Evolutionary conservation across 2,329 filamentous ascomycete species (phyloP).

Genomic region (Cladosporium sp.): DNA sequence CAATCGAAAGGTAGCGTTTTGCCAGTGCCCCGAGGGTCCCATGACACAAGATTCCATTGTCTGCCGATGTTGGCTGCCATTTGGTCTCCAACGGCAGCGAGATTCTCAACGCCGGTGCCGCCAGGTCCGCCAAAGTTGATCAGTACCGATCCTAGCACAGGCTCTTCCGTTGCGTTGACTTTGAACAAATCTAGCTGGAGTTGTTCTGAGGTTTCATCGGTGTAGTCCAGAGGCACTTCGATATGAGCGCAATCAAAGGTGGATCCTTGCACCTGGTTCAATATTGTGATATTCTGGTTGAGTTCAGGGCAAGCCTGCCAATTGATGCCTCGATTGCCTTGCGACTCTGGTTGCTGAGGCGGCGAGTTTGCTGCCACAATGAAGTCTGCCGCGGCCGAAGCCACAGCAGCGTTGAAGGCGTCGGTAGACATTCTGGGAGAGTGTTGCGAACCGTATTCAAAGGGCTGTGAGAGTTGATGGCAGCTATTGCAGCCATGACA

Average conservation of each 20-base stretch:
- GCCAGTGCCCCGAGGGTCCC: slow-evolving; percentile 14
- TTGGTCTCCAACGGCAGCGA: slow-evolving; percentile 4
- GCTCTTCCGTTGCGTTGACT: slow-evolving; percentile 15
- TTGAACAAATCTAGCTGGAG: slow-evolving; percentile 17
- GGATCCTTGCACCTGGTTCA: background rate
- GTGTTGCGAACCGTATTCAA: too few species aligned
- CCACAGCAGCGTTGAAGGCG: too few species aligned
- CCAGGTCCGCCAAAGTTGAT: slow-evolving; percentile 25
- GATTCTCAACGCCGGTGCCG: slow-evolving; percentile 5
- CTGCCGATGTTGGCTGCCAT: slow-evolving; percentile 13
- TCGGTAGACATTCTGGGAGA: too few species aligned
- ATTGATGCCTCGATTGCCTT: background rate
- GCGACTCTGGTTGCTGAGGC: background rate
- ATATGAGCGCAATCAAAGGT: slow-evolving; percentile 12
- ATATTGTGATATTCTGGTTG: background rate
- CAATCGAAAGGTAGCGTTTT: slow-evolving; percentile 18
- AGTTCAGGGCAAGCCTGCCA: background rate
- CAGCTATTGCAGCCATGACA: too few species aligned
- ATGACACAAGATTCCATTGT: slow-evolving; percentile 16
- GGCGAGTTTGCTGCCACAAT: background rate
- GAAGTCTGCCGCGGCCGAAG: background rate
- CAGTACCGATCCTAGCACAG: slow-evolving; percentile 18
- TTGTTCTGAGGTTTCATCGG: slow-evolving; percentile 1
- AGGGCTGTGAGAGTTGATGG: too few species aligned
- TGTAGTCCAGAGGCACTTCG: background rate